Evolutionary conservation across 1,139 yeast species (phyloP).

Genomic region (Debaryomycetaceae sp.): DNA sequence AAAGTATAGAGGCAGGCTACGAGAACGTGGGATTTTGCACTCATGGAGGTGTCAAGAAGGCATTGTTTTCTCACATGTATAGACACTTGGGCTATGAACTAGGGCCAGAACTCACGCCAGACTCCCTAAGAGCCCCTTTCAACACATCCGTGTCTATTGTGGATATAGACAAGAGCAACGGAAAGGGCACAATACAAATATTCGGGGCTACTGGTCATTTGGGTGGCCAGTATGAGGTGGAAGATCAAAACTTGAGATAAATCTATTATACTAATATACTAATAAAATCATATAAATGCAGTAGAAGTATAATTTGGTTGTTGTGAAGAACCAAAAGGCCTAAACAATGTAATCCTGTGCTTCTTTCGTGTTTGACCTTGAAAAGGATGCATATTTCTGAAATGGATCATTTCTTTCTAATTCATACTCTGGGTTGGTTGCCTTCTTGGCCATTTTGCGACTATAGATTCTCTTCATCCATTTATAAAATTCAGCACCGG

Average conservation of each 20-base stretch:
- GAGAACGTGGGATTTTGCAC: slow-evolving; percentile 63
- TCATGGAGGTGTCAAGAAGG: slow-evolving; percentile 84
- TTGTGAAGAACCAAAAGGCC: not conserved
- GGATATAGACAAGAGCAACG: slow-evolving; percentile 42
- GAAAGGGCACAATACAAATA: slow-evolving; percentile 40
- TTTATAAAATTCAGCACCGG: slow-evolving; percentile 63
- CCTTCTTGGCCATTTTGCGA: slow-evolving; percentile 30
- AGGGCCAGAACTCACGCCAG: slow-evolving; percentile 29
- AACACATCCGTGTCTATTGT: slow-evolving; percentile 71
- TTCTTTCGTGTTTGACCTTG: slow-evolving; percentile 43
- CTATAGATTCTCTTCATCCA: slow-evolving; percentile 55
- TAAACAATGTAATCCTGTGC: slow-evolving; percentile 7
- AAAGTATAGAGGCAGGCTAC: slow-evolving; percentile 28
- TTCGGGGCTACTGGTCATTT: slow-evolving; percentile 66
- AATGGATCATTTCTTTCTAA: slow-evolving; percentile 64
- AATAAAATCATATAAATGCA: not conserved
- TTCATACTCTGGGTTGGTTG: slow-evolving; percentile 60
- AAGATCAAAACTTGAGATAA: slow-evolving; percentile 42
- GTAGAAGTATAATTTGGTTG: not conserved
- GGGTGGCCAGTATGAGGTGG: slow-evolving; percentile 53
- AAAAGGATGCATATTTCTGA: slow-evolving; percentile 56
- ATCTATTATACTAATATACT: not conserved
- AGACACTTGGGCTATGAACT: slow-evolving; percentile 35
- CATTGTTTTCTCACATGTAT: slow-evolving; percentile 48
- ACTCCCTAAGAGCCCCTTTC: slow-evolving; percentile 57